Percentiles rank a stretch among this genome's conserved stretches.
Conservation (phyloP, 805 yeast species). For the Lachancea sp. region DNA sequence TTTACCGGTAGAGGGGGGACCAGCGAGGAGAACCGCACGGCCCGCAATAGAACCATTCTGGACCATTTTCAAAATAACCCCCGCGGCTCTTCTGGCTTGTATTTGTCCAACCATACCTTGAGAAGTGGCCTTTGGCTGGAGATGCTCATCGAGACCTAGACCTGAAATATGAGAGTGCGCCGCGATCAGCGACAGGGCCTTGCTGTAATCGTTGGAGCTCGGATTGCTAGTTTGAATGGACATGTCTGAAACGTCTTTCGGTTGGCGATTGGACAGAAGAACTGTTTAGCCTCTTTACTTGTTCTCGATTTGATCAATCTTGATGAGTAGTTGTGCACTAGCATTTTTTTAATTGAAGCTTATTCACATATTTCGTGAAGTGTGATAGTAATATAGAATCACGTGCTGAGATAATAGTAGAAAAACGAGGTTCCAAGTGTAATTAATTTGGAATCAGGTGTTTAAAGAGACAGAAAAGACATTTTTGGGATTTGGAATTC, state of each 20-base stretch:
- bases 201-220: conserved; percentile 38
- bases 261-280: no score
- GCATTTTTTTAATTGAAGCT: neutral
- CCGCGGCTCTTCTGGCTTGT: conserved; percentile 94
- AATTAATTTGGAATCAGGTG: no score
- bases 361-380: no score
- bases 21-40: conserved; percentile 89
- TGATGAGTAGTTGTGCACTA: neutral
- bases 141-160: conserved; percentile 86
- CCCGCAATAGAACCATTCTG: conserved; percentile 95
- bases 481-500: no score
- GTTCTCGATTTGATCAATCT: neutral
- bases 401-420: no score
- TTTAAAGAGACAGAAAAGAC: no score
- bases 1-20: conserved; percentile 98
- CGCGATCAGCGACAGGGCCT: conserved; percentile 75
- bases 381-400: no score
- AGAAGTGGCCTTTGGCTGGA: conserved; percentile 70
- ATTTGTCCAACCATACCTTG: conserved; percentile 98
- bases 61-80: conserved; percentile 86
- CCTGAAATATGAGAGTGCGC: conserved; percentile 99
- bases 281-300: neutral
- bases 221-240: conserved; percentile 38
- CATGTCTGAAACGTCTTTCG: conserved; percentile 14
- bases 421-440: no score